Evolutionary conservation across 306 rosid genomes (phyloP), one percentile per base, ranked within the genome.

Genomic region (Medicago lupulina): DNA sequence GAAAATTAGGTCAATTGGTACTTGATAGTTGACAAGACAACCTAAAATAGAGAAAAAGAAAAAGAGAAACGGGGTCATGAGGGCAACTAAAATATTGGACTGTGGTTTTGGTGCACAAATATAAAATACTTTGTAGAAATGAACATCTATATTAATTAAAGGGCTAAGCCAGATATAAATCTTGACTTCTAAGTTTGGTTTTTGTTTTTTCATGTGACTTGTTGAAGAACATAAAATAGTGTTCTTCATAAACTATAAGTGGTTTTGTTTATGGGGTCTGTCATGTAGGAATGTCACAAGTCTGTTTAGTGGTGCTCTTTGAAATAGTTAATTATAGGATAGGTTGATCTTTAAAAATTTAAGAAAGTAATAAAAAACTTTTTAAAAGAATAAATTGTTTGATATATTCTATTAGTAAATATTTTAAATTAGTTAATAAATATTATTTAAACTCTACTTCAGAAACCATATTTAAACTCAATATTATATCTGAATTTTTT

Each of bases 251-350:
- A 74, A 80, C 61, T 28, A 3, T 69, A 81, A 31, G 15, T 53
- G 31, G 50, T 44, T 12, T 40, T 78, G 68, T 67, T 73, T 61
- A 59, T 31, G 36, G 47, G 34, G 3, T 55, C 36, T 53, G 38
- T 78, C 39, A 16, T 69, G 71, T 68, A 84, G 87, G 91, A 85
- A 86, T 85, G 89, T 86, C 88, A 86, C 4, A 3, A 3, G 31
- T 28, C 31, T 28, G 74, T 70, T 71, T 75, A 19, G 74, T 71
- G 74, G 85, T 60, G 43, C 75, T 38, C 63, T 76, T 51, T 51
- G 23, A 51, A 16, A 7, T 41, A 41, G 4, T 28, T 28, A 28
- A 28, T 3, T 28, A 28, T 28, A 28, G 31, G 31, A 28, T 28
- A 28, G 3, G 1, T 28, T 28, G 4, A 4, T 3, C 31, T 28